A percentile compares a stretch with the other conserved stretches of the same genome.
Evolutionary conservation across 2,329 filamentous ascomycete species (phyloP).

Genomic region (Fusarium denticulatum): DNA sequence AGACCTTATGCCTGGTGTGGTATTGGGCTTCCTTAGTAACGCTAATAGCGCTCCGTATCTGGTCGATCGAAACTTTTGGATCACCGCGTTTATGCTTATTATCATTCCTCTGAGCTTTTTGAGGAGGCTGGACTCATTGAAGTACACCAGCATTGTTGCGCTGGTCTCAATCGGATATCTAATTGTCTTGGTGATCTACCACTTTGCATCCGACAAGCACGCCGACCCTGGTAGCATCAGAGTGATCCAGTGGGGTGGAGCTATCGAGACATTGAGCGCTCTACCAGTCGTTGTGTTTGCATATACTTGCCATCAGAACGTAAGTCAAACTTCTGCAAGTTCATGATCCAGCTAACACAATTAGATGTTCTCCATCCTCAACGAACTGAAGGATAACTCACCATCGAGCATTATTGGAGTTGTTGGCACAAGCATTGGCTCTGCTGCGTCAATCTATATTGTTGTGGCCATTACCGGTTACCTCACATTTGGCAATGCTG

Average conservation of each 20-base stretch:
- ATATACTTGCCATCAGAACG: conserved; percentile 99
- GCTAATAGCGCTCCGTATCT: conserved; percentile 74
- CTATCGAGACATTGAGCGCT: conserved; percentile 81
- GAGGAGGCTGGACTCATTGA: conserved; percentile 89
- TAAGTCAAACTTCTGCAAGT: conserved; percentile 52
- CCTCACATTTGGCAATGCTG: conserved; percentile 89
- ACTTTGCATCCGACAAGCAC: conserved; percentile 84
- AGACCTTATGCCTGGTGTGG: conserved; percentile 96
- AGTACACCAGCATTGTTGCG: conserved; percentile 94
- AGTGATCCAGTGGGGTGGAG: conserved; percentile 80
- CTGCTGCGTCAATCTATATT: conserved; percentile 86
- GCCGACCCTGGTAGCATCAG: conserved; percentile 79
- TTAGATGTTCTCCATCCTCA: conserved; percentile 98
- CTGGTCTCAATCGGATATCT: conserved; percentile 94
- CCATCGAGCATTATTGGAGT: conserved; percentile 79
- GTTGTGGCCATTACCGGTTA: conserved; percentile 96
- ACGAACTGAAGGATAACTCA: conserved; percentile 89
- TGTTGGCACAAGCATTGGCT: conserved; percentile 84
- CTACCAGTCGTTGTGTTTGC: conserved; percentile 97
- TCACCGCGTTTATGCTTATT: conserved; percentile 95
- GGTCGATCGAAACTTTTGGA: conserved; percentile 94
- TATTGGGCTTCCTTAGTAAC: conserved; percentile 78
- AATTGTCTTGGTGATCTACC: conserved; percentile 90
- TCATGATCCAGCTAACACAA: neutral
- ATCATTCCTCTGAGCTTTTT: conserved; percentile 96